Base-by-base conservation (phyloP, 345 rosid genomes). In the Sonneratia alba region DNA sequence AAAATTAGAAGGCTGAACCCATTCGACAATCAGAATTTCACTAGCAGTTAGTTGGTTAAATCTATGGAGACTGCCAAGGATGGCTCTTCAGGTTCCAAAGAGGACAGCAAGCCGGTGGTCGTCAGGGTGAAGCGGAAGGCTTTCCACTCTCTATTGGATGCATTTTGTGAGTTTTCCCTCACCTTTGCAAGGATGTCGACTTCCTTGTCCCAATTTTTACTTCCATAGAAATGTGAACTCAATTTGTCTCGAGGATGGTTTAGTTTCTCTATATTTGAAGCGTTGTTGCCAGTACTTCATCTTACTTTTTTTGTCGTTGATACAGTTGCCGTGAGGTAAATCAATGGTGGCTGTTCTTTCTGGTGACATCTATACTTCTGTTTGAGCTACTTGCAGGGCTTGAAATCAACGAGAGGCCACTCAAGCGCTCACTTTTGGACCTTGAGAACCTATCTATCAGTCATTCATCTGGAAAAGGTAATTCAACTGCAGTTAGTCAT, bases 361-460 rank as follows among this genome's bases (percentile, higher is more conserved):
- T 24, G 43, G 38, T 65, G 49, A 34, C 48, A 15, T 22, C 38
- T 67, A 34, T 37, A 42, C 42, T 13, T 36, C 40, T 45, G 24
- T 22, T 40, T 19, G 36, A 38, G 49, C 18, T 43, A 21, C 56
- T 59, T 64, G 36, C 22, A 93, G 92, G 92, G 93, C 83, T 93
- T 68, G 97, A 93, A 84, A 88, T 91, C 75, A 87, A 86, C 65
- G 97, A 91, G 83, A 85, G 89, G 72, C 91, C 95, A 13, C 57
- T 71, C 36, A 93, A 93, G 82, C 85, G 87, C 21, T 78, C 86
- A 0, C 70, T 79, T 37, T 73, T 89, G 74, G 88, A 89, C 66
- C 85, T 89, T 27, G 81, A 79, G 70, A 84, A 83, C 72, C 57
- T 93, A 11, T 85, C 95, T 3, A 74, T 93, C 36, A 76, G 83